Evolutionary conservation across 495 filamentous ascomycete species (phyloP).

Genomic region (Xylaria acuta): DNA sequence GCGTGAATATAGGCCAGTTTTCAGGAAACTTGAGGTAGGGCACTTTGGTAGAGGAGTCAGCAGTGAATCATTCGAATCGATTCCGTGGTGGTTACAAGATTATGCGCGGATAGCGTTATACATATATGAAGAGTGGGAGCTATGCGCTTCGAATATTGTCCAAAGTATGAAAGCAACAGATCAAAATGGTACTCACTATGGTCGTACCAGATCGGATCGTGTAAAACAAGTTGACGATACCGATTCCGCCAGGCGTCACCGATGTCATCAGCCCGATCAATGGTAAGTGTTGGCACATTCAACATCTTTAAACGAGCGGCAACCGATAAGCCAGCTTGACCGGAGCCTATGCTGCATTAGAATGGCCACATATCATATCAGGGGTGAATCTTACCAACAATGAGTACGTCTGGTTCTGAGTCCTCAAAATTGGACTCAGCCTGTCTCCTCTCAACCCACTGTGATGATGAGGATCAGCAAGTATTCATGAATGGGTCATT

Average conservation of each 20-base stretch:
- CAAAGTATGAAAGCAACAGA: neutral
- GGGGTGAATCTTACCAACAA: constrained; percentile 63
- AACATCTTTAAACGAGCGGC: constrained; percentile 78
- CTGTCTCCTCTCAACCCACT: constrained; percentile 68
- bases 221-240: constrained; percentile 68
- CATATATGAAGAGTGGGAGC: neutral
- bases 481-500: too few relatives aligned
- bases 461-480: neutral
- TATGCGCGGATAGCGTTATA: neutral
- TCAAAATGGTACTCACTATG: constrained; percentile 68
- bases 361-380: neutral
- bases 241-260: constrained; percentile 83
- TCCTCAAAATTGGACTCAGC: constrained; percentile 62
- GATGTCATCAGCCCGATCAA: constrained; percentile 69
- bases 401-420: constrained; percentile 66
- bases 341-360: constrained; percentile 49
- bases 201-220: constrained; percentile 80
- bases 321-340: constrained; percentile 65
- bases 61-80: neutral
- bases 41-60: constrained; percentile 18
- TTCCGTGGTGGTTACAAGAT: neutral
- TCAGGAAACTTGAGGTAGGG: constrained; percentile 65
- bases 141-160: neutral
- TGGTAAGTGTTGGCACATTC: constrained; percentile 64
- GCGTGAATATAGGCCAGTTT: constrained; percentile 73